Evolutionary conservation across 2,329 filamentous ascomycete genomes (phyloP).

Genomic region (Bipolaris sorokiniana): DNA sequence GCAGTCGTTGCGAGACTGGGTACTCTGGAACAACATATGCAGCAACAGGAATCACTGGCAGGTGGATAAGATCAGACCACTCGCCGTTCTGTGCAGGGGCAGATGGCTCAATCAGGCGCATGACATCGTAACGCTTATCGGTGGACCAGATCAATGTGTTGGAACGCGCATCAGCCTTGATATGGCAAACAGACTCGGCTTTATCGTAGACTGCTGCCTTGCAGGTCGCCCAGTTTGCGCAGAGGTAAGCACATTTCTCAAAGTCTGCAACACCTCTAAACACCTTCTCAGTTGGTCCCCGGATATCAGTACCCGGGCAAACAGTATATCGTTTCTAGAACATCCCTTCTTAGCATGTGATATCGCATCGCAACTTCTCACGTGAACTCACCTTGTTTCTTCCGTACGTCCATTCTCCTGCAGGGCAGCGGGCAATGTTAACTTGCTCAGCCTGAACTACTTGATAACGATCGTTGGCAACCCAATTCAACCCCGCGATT

Average conservation of each 20-base stretch:
- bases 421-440: conserved; percentile 34
- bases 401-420: conserved; percentile 25
- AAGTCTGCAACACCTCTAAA: conserved; percentile 19
- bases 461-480: conserved; percentile 26
- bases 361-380: background rate
- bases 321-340: conserved; percentile 29
- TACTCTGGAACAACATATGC: conserved; percentile 37
- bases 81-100: conserved; percentile 25
- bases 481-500: conserved; percentile 25
- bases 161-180: conserved; percentile 31
- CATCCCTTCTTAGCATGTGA: background rate
- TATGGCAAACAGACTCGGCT: conserved; percentile 24
- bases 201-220: conserved; percentile 33
- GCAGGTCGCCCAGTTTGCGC: conserved; percentile 27
- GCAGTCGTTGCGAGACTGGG: conserved; percentile 27
- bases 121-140: conserved; percentile 36
- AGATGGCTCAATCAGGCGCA: conserved; percentile 22
- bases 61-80: conserved; percentile 35
- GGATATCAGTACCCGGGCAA: conserved; percentile 33
- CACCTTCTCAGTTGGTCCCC: conserved; percentile 26
- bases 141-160: conserved; percentile 37
- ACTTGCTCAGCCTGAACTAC: conserved; percentile 33
- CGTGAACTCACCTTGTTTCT: conserved; percentile 22
- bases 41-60: conserved; percentile 39
- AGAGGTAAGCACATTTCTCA: conserved; percentile 32